phyloP scores from a whole-genome alignment of 116 monocot genomes.

The Cymodocea nodosa region DNA sequence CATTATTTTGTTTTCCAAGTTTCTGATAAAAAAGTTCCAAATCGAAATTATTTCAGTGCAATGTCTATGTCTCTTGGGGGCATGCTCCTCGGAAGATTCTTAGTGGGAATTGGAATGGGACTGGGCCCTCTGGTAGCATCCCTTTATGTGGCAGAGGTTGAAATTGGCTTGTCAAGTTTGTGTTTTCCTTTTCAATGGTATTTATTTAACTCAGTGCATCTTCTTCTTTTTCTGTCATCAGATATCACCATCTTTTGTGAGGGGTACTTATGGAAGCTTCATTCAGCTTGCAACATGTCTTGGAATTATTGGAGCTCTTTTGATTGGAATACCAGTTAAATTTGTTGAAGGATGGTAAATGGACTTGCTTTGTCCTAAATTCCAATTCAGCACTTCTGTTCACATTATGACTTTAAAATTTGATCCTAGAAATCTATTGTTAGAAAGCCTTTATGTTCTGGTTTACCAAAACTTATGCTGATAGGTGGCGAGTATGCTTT shows the following conservation, averaged over 20 bases:
- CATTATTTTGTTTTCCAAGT: not conserved
- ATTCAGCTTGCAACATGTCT: conserved; percentile 99
- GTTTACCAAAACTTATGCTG: not conserved
- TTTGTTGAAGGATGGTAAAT: conserved; percentile 8
- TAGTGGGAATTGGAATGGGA: conserved; percentile 96
- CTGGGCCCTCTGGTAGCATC: conserved; percentile 86
- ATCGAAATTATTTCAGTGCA: conserved; percentile 44
- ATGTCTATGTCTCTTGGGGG: conserved; percentile 43
- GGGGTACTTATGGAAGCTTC: conserved; percentile 96
- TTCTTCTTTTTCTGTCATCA: conserved; percentile 9
- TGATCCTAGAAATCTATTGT: no score
- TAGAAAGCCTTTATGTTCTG: no score
- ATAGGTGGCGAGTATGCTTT: conserved; percentile 97
- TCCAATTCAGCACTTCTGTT: no score
- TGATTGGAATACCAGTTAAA: conserved; percentile 80
- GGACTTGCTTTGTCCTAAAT: not conserved
- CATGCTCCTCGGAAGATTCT: conserved; percentile 95
- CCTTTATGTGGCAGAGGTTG: conserved; percentile 93
- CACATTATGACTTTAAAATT: no score
- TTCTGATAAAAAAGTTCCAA: not conserved
- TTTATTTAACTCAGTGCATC: not conserved
- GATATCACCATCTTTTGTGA: conserved; percentile 90
- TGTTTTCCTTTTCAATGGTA: not conserved
- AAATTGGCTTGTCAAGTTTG: not conserved
- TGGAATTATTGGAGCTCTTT: conserved; percentile 67